phyloP scores from a whole-genome alignment of 2,329 filamentous ascomycete species.

The Ceratocystis harringtonii region DNA sequence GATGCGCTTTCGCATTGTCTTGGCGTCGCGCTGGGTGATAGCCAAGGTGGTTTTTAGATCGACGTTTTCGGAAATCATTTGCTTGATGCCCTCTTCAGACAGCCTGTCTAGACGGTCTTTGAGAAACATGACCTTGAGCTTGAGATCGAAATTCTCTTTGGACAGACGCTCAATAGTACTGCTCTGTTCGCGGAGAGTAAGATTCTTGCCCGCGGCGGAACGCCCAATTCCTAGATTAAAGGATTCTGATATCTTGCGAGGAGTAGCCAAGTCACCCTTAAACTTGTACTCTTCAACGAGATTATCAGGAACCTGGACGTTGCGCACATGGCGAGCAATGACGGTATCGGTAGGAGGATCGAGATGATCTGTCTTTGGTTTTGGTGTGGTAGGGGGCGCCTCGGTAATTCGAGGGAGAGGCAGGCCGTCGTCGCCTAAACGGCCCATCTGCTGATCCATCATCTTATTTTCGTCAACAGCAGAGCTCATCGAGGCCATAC shows the following conservation, averaged over 20 bases:
- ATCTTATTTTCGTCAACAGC: slow-evolving; percentile 40
- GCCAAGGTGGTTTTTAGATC: slow-evolving; percentile 83
- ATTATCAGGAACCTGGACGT: slow-evolving; percentile 81
- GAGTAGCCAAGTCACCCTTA: slow-evolving; percentile 50
- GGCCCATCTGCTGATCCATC: slow-evolving; percentile 31
- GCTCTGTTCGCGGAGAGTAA: slow-evolving; percentile 94
- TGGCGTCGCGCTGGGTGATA: slow-evolving; percentile 81
- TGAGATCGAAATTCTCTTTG: slow-evolving; percentile 96
- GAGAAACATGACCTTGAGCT: slow-evolving; percentile 93
- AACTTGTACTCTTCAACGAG: slow-evolving; percentile 74
- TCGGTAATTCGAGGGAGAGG: slow-evolving; percentile 21
- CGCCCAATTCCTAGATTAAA: slow-evolving; percentile 32
- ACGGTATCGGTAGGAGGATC: slow-evolving; percentile 68
- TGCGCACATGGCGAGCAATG: slow-evolving; percentile 73
- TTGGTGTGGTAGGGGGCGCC: slow-evolving; percentile 53
- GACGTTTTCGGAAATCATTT: slow-evolving; percentile 96
- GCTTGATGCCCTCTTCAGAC: slow-evolving; percentile 90
- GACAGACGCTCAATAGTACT: slow-evolving; percentile 91
- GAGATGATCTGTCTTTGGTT: slow-evolving; percentile 38
- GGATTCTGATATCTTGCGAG: slow-evolving; percentile 36
- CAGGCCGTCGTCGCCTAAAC: slow-evolving; percentile 34
- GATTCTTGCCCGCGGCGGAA: slow-evolving; percentile 43
- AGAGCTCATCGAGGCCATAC: slow-evolving; percentile 79
- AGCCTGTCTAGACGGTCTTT: slow-evolving; percentile 85
- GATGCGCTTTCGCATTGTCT: slow-evolving; percentile 61